These are phyloP conservation scores for Blastomyces silverae DNA, from an alignment of 2,329 filamentous ascomycete species.

Conservation along the genomic window DNA sequence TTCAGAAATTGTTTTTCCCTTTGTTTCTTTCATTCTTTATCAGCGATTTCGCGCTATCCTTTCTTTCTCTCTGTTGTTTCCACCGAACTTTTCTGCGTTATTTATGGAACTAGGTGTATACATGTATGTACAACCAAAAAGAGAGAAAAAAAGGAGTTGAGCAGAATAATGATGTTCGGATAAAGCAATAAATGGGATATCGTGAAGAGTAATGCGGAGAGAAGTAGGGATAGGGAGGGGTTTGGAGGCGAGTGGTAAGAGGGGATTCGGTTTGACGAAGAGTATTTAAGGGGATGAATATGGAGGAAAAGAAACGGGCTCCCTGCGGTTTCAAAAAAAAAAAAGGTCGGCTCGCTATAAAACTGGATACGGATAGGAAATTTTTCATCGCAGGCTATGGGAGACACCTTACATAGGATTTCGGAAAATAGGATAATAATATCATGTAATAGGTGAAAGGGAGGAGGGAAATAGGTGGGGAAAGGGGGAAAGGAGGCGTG, in stretches of 20 bases:
- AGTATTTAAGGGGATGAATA: neutral
- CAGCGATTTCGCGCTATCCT: neutral
- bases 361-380: neutral
- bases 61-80: neutral
- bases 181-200: neutral
- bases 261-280: neutral
- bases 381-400: constrained; percentile 1
- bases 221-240: no score
- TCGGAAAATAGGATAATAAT: neutral
- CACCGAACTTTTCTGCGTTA: neutral
- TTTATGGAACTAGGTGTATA: neutral
- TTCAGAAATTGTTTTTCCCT: no score
- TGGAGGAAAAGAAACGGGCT: neutral
- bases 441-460: neutral
- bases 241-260: no score
- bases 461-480: neutral
- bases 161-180: neutral
- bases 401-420: neutral
- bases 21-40: no score
- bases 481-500: neutral
- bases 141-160: no score
- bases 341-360: neutral
- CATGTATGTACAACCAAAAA: neutral
- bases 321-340: no score
- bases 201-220: neutral